phyloP scores from a whole-genome alignment of 2,329 filamentous ascomycete genomes.

The Alternaria dauci region DNA sequence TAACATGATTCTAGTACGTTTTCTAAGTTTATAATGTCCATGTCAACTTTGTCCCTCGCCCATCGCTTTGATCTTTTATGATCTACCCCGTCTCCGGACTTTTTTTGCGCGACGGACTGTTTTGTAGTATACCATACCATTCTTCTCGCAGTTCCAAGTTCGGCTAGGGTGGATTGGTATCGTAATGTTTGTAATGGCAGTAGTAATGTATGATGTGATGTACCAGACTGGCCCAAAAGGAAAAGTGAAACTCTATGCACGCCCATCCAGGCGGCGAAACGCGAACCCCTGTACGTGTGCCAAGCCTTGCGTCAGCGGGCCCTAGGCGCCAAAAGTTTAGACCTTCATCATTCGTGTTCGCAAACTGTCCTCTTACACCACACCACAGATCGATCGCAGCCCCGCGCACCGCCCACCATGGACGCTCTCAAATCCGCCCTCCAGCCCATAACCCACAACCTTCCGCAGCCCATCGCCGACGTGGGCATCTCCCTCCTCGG shows the following conservation, averaged over 20 bases:
- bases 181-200: conserved; percentile 27
- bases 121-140: conserved; percentile 16
- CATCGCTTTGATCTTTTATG: conserved; percentile 4
- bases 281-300: conserved; percentile 10
- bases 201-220: conserved; percentile 30
- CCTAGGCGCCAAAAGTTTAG: not conserved
- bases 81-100: not conserved
- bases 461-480: conserved; percentile 50
- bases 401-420: conserved; percentile 44
- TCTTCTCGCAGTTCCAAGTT: conserved; percentile 6
- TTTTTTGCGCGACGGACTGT: conserved; percentile 4
- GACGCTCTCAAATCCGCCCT: conserved; percentile 55
- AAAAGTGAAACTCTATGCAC: not conserved
- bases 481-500: conserved; percentile 70
- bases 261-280: not conserved
- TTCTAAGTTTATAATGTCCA: not conserved
- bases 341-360: conserved; percentile 5
- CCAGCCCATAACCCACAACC: conserved; percentile 57
- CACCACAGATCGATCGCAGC: not conserved
- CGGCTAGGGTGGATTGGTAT: conserved; percentile 9
- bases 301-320: conserved; percentile 25
- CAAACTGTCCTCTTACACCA: conserved; percentile 15
- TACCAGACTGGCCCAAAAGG: not conserved
- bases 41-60: not conserved
- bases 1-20: conserved; percentile 6